A percentile compares a stretch with the other conserved stretches of the same genome.
Conservation (phyloP, 768 basidiomycete species). For the Boletus reticulatus region DNA sequence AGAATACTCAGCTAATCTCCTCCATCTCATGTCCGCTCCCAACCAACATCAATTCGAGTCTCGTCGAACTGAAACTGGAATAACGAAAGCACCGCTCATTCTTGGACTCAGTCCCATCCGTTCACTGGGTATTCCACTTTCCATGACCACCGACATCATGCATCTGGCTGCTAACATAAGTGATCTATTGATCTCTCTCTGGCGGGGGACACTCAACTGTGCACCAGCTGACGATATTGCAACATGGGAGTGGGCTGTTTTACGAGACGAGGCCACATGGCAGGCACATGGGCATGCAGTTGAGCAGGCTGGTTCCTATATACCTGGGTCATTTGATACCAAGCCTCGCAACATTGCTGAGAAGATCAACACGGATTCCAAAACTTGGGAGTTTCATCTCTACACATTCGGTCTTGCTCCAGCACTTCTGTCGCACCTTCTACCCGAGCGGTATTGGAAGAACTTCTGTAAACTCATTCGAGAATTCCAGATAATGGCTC, state of each 20-base stretch:
- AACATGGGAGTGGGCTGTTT: not conserved
- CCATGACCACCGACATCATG: not conserved
- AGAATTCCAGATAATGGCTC: too few relatives aligned
- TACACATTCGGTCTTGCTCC: not conserved
- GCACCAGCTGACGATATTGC: not conserved
- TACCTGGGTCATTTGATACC: not conserved
- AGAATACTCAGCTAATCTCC: not conserved
- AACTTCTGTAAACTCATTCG: too few relatives aligned
- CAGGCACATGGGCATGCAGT: not conserved
- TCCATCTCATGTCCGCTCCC: not conserved
- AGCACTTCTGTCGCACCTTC: too few relatives aligned
- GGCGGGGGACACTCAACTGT: not conserved
- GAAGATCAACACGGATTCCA: not conserved
- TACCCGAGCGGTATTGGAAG: too few relatives aligned
- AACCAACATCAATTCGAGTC: not conserved
- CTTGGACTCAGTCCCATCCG: not conserved
- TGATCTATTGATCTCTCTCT: not conserved
- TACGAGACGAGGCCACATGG: not conserved
- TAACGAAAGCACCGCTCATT: not conserved
- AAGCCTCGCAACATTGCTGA: not conserved
- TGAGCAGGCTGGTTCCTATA: not conserved
- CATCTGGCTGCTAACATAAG: not conserved
- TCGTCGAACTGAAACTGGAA: not conserved
- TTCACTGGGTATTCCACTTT: not conserved
- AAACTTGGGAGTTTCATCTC: not conserved